Base-by-base conservation (phyloP, 192 early-diverging fungal genomes). In the Coemansia pectinata region DNA sequence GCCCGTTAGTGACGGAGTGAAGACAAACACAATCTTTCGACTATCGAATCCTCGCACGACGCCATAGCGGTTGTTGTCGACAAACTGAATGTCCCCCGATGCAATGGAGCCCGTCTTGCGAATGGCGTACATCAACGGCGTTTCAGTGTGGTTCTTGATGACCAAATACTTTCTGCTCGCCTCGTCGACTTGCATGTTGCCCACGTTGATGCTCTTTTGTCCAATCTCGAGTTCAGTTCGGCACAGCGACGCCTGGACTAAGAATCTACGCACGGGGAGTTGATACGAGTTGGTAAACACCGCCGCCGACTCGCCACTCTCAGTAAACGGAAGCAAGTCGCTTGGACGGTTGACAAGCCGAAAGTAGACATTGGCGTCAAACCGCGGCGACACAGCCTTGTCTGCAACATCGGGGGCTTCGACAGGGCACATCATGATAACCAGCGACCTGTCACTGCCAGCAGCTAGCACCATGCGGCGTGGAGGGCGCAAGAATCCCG, bases 201-300 rank as follows among this genome's bases (percentile, higher is more conserved):
- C 97, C 81, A 99, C 97, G 63, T 98, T 98, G 82, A 97, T 97
- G 78, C 96, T 93, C 72, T 93, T 94, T 73, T 99, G 97, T 21
- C 95, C 95, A 1, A 99, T 78, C 42, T 96, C 95, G 87, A 99
- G 94, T 42, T 92, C 84, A 5, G 94, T 92, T 27, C 91, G 84
- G 66, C 90, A 93, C 23, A 98, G 85, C 4, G 92, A 88, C 9
- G 92, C 90, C 44, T 95, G 90, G 1, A 99, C 84, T 76, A 99
- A 86, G 33, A 99, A 86, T 76, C 98, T 94, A 2, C 97, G 90
- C 27, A 96, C 85, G 11, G 97, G 96, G 25, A 85, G 66, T 65
- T 74, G 81, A 33, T 82, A 70, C 29, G 66, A 73, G 48, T 42
- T 62, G 31, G 53, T 41, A 73, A 77, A 60, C 44, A 62, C 60